Conservation (phyloP, 768 basidiomycete genomes). For the Amanita rubescens region DNA sequence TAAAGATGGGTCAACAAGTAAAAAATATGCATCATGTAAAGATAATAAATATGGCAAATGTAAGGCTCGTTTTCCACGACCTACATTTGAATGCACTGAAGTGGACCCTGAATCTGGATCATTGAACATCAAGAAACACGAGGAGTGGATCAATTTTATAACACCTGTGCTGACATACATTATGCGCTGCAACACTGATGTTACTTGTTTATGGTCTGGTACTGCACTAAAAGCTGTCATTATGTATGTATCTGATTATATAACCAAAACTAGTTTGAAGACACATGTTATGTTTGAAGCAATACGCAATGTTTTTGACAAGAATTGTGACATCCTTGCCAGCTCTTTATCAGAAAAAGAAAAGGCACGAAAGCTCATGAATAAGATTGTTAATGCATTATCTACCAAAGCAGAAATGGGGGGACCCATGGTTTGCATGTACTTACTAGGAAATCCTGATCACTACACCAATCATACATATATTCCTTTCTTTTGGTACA, state of each 20-base stretch:
- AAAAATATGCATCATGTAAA: background rate
- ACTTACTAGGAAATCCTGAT: conserved; percentile 7
- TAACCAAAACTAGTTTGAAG: conserved; percentile 26
- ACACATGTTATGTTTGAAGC: conserved; percentile 10
- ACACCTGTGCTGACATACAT: conserved; percentile 1
- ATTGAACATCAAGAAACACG: conserved; percentile 20
- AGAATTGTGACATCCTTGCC: background rate
- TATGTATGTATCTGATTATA: conserved; percentile 29
- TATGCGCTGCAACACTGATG: conserved; percentile 29
- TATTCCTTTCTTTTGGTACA: conserved; percentile 11
- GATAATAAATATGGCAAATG: conserved; percentile 22
- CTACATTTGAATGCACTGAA: conserved; percentile 11
- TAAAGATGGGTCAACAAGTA: conserved; percentile 11
- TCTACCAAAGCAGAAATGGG: conserved; percentile 25
- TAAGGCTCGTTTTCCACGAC: conserved; percentile 26
- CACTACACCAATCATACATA: conserved; percentile 25
- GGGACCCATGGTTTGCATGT: conserved; percentile 23
- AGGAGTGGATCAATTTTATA: conserved; percentile 21
- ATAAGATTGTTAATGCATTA: conserved; percentile 1
- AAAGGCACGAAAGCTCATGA: no score
- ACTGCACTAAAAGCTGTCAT: conserved; percentile 3
- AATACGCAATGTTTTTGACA: background rate
- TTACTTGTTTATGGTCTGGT: conserved; percentile 5
- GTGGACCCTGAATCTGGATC: conserved; percentile 17
- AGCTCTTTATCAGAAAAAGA: conserved; percentile 14